Evolutionary conservation across 176 grass and related monocot genomes (phyloP).

Genomic region (Chloris gayana): DNA sequence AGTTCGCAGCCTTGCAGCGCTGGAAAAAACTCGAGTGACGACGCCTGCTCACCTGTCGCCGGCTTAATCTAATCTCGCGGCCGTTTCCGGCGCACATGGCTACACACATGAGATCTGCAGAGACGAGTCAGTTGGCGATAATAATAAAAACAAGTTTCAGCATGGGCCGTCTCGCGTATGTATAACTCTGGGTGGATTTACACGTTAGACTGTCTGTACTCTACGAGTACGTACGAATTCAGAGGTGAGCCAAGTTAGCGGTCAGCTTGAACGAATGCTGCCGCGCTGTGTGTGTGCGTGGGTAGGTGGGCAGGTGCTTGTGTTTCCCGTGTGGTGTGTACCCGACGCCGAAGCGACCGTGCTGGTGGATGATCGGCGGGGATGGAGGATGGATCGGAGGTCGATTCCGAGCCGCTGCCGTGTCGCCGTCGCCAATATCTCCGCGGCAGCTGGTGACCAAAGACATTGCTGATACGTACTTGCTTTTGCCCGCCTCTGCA

Average conservation of each 20-base stretch:
- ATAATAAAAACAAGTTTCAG: background rate
- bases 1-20: background rate
- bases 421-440: constrained; percentile 38
- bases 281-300: background rate
- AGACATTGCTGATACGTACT: background rate
- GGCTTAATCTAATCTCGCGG: background rate
- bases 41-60: constrained; percentile 26
- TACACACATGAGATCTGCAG: background rate
- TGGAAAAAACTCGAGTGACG: background rate
- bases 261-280: background rate
- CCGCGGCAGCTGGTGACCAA: background rate
- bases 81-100: background rate
- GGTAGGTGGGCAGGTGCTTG: constrained; percentile 9
- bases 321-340: background rate
- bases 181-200: background rate
- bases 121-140: background rate
- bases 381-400: constrained; percentile 22
- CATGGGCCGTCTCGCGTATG: background rate
- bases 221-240: background rate
- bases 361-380: background rate
- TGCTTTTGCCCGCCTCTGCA: background rate
- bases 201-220: background rate
- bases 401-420: constrained; percentile 27
- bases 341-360: background rate
- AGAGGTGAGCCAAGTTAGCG: background rate